Evolutionary conservation across 2,329 filamentous ascomycete genomes (phyloP), one percentile per base, ranked within the genome.

Genomic region (Penicillium sp.): DNA sequence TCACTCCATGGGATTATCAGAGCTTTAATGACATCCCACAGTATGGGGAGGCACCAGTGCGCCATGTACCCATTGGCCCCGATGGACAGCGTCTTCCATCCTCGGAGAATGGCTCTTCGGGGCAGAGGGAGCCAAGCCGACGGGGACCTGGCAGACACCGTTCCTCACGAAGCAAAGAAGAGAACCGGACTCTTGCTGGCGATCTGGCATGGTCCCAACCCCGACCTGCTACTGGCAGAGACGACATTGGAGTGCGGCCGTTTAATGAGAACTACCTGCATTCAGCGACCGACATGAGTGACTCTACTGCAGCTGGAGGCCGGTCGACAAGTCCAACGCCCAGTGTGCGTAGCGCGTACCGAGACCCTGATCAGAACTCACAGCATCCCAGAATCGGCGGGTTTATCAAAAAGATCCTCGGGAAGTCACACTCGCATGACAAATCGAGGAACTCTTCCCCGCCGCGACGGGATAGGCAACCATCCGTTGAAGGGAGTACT

Each of bases 1-100:
- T 99, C 56, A 94, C 96, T 38, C 94, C 94, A n/a, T 99, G 96
- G 82, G 82, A 96, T 60, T 97, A 94, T 71, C 94, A 97, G 75
- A 90, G 94, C 71, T 83, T 83, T 63, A 85, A 90, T 78, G 89
- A 92, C 69, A 89, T 92, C 67, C 85, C 84, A 44, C 84, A 86
- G 62, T 90, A 87, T 76, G 89, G 89, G 58, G 89, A 92, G 74
- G 89, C 89, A 43, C 89, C 89, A 31, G 86, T 92, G 51, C 84
- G 88, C 69, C 82, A 87, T 64, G 85, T 84, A 58, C 83, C 89
- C 60, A 85, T 83, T 39, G 86, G 87, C 11, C 83, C 85, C 43
- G 88, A 91, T 73, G 85, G 83, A 70, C 84, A 89, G 57, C 86
- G 88, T 62, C 88, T 85, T 70, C 78, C 79, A 53, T 77, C 78